phyloP scores from a whole-genome alignment of 2,329 filamentous ascomycete species.

The Epichloe hybrida region DNA sequence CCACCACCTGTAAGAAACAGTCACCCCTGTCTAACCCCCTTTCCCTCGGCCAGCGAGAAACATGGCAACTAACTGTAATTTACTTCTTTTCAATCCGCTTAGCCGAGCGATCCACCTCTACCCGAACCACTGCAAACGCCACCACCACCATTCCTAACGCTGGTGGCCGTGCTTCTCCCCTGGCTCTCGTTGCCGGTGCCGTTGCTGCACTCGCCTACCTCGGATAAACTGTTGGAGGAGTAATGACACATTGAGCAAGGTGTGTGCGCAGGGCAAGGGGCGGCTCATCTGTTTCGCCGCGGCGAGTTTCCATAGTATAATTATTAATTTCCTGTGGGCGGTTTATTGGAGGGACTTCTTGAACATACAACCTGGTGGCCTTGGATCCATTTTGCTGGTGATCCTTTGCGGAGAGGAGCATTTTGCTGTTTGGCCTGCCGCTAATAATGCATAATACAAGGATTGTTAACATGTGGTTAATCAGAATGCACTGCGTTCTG shows the following conservation, averaged over 20 bases:
- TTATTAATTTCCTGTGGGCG: not conserved
- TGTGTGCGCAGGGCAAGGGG: not conserved
- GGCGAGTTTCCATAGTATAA: not conserved
- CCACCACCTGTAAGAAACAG: conserved; percentile 6
- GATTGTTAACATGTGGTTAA: not conserved
- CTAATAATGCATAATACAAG: not conserved
- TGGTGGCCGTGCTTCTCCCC: conserved; percentile 17
- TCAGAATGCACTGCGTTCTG: not conserved
- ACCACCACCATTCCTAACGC: conserved; percentile 16
- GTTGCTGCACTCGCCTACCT: conserved; percentile 21
- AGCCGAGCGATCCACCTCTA: conserved; percentile 1
- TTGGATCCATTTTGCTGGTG: not conserved
- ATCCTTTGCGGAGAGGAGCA: not conserved
- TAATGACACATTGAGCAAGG: not conserved
- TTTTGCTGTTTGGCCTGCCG: not conserved
- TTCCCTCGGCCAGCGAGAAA: not conserved
- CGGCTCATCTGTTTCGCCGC: not conserved
- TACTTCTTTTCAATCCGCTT: not conserved
- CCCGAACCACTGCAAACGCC: conserved; percentile 1
- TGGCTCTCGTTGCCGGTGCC: conserved; percentile 21
- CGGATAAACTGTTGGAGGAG: conserved; percentile 9
- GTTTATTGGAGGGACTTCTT: not conserved
- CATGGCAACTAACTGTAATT: not conserved
- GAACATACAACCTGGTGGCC: not conserved
- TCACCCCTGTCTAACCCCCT: not conserved